Percentiles rank a stretch among this genome's conserved stretches.
phyloP scores from a whole-genome alignment of 2,329 filamentous ascomycete genomes.

The Rachicladosporium sp. region DNA sequence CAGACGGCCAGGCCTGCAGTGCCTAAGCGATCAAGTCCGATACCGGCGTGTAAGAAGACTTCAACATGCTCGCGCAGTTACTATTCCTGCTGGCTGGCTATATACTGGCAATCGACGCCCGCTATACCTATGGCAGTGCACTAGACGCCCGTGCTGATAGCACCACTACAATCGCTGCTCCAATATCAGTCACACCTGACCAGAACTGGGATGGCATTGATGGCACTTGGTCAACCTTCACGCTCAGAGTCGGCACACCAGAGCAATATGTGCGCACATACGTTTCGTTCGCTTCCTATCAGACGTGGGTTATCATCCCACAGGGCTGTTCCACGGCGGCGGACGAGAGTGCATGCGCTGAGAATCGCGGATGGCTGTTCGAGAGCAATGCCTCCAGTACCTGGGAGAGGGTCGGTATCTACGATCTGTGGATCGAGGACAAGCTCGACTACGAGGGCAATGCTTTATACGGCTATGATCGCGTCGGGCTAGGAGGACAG shows the following conservation, averaged over 20 bases:
- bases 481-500: slow-evolving; percentile 28
- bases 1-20: too few species aligned
- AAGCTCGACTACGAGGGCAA: slow-evolving; percentile 49
- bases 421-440: slow-evolving; percentile 17
- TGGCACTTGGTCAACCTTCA: slow-evolving; percentile 13
- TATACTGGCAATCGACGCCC: too few species aligned
- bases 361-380: slow-evolving; percentile 11
- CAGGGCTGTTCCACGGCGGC: slow-evolving; percentile 22
- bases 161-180: slow-evolving; percentile 9
- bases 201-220: slow-evolving; percentile 16
- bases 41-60: too few species aligned
- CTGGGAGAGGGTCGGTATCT: slow-evolving; percentile 22
- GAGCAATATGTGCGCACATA: slow-evolving; percentile 9
- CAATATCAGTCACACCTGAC: slow-evolving; percentile 18
- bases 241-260: slow-evolving; percentile 8
- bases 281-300: slow-evolving; percentile 20
- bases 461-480: slow-evolving; percentile 50
- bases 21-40: too few species aligned
- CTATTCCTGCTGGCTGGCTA: too few species aligned
- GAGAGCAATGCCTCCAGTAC: slow-evolving; percentile 19
- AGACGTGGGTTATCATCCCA: slow-evolving; percentile 22
- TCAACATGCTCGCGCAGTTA: too few species aligned
- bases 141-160: slow-evolving; percentile 8
- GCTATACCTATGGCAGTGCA: not conserved
- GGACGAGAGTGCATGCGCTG: slow-evolving; percentile 10